A percentile compares a stretch with the other conserved stretches of the same genome.
Conservation (phyloP, 202 grass and related monocot genomes). For the Dendrocalamus latiflorus region DNA sequence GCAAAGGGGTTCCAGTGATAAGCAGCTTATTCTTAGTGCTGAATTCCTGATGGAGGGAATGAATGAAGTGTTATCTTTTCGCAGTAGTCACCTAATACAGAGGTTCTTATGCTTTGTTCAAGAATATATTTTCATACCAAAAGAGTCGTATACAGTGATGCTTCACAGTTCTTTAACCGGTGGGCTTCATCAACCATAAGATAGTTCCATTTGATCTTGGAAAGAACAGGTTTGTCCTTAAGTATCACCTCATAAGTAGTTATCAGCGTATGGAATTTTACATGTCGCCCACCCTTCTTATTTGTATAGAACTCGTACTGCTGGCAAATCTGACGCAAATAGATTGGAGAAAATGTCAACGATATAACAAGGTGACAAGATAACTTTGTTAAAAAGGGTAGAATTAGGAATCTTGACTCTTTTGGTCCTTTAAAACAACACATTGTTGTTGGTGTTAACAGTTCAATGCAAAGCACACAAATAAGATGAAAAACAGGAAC, state of each 20-base stretch:
- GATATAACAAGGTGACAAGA: background rate
- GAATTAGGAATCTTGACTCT: background rate
- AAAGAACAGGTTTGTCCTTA: slow-evolving; percentile 89
- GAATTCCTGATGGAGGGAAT: slow-evolving; percentile 58
- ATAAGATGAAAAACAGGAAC: background rate
- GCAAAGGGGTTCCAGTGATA: slow-evolving; percentile 97
- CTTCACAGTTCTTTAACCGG: slow-evolving; percentile 96
- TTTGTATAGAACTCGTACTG: slow-evolving; percentile 81
- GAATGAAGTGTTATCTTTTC: slow-evolving; percentile 16
- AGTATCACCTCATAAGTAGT: slow-evolving; percentile 99
- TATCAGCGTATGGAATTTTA: slow-evolving; percentile 83
- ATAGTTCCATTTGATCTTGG: slow-evolving; percentile 98
- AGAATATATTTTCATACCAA: slow-evolving; percentile 49
- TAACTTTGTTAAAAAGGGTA: background rate
- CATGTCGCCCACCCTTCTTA: slow-evolving; percentile 73
- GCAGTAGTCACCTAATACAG: background rate
- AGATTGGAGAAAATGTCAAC: background rate
- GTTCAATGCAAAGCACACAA: background rate
- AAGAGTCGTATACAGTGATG: slow-evolving; percentile 82
- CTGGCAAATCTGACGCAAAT: slow-evolving; percentile 67
- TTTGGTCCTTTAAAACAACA: background rate
- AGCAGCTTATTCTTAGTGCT: slow-evolving; percentile 98
- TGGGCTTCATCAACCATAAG: slow-evolving; percentile 99
- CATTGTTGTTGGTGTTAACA: background rate
- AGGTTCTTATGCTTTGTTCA: slow-evolving; percentile 9